Percentiles rank a stretch among this genome's conserved stretches.
Conservation (phyloP, 2,329 filamentous ascomycete species). For the Camillea tinctor region DNA sequence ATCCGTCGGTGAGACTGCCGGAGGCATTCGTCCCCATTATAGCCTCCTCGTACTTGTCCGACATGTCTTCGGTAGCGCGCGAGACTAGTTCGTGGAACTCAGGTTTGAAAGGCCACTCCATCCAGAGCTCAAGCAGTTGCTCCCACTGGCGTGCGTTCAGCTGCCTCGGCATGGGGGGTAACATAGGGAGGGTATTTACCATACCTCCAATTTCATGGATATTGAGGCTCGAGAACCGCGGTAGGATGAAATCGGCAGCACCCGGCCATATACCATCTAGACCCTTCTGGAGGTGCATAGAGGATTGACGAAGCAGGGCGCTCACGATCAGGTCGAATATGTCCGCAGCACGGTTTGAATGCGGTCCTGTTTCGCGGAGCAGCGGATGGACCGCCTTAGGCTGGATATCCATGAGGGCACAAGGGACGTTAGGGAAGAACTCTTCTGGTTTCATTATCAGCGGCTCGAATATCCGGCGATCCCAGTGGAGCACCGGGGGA, state of each 20-base stretch:
- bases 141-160: constrained; percentile 55
- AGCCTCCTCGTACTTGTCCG: constrained; percentile 12
- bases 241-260: constrained; percentile 52
- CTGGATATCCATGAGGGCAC: constrained; percentile 65
- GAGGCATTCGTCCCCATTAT: no score
- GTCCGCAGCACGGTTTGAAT: constrained; percentile 43
- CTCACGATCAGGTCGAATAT: constrained; percentile 52
- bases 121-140: constrained; percentile 59
- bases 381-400: constrained; percentile 54
- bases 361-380: constrained; percentile 45
- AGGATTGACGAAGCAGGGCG: constrained; percentile 36
- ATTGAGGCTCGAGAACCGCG: constrained; percentile 46
- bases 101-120: constrained; percentile 65
- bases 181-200: constrained; percentile 30
- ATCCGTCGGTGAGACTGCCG: no score
- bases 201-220: constrained; percentile 50
- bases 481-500: constrained; percentile 61
- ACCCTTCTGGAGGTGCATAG: constrained; percentile 38
- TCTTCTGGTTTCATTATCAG: constrained; percentile 58
- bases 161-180: constrained; percentile 44
- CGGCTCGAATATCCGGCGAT: constrained; percentile 70
- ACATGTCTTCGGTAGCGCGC: constrained; percentile 28
- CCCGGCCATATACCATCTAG: constrained; percentile 60
- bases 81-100: constrained; percentile 47
- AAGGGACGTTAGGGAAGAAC: constrained; percentile 61